A percentile compares a stretch with the other conserved stretches of the same genome.
phyloP scores from a whole-genome alignment of 148 eudicot genomes.

The Euryodendron excelsum region DNA sequence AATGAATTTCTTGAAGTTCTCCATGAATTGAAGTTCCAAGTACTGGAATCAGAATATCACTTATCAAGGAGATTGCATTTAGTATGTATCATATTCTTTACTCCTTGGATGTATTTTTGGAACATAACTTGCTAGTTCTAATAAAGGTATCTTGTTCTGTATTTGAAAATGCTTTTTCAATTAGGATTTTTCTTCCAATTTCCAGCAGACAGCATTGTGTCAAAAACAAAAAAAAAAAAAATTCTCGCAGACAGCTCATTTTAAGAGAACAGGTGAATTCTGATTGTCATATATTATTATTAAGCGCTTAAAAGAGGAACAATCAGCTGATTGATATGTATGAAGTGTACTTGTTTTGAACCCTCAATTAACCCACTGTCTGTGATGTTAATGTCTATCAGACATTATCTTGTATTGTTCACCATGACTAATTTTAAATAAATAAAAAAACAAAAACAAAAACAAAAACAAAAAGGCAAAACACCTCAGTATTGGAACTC shows the following conservation, averaged over 20 bases:
- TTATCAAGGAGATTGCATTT: conserved; percentile 47
- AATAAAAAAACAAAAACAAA: too few species aligned
- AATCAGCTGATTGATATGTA: not conserved
- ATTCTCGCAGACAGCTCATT: too few species aligned
- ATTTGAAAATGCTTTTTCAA: not conserved
- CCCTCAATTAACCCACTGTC: not conserved
- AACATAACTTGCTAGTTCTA: not conserved
- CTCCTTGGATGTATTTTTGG: conserved; percentile 1
- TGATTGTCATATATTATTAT: too few species aligned
- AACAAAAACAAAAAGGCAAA: not conserved
- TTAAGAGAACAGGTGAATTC: not conserved
- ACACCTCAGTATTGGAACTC: not conserved
- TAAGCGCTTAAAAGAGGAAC: too few species aligned
- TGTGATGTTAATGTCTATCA: not conserved
- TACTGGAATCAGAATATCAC: conserved; percentile 56
- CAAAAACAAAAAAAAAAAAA: too few species aligned
- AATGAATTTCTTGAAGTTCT: conserved; percentile 51
- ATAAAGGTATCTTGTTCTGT: not conserved
- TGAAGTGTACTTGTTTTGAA: not conserved
- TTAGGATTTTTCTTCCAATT: not conserved
- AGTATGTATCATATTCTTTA: conserved; percentile 43
- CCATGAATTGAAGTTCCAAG: conserved; percentile 42
- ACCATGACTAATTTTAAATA: not conserved
- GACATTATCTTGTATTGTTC: not conserved
- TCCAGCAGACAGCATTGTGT: too few species aligned